Evolutionary conservation across 768 basidiomycete genomes (phyloP), one percentile per base, ranked within the genome.

Genomic region (Macrolepiota albuminosa): DNA sequence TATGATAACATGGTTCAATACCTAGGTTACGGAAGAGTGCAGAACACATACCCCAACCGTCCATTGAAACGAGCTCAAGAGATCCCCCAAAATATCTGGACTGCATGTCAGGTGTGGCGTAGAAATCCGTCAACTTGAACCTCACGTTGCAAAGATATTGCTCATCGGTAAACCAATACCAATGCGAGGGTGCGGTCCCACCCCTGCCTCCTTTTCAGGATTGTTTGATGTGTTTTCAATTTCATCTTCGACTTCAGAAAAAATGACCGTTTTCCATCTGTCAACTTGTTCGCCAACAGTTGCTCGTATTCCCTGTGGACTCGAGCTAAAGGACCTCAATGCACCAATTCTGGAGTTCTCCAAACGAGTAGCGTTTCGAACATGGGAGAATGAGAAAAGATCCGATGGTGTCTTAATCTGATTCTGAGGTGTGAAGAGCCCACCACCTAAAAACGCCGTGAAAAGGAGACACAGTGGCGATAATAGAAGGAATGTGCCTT

Each of bases 121-220:
- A 26, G 33, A 50, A 3, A 39, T 62, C 46, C 45, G 39, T 21
- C 50, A 18, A 58, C 45, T 5, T 29, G 52, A 62, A 52, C 21
- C 83, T 59, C 65, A 91, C 83, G 86, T 92, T 60, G 92, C 86
- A 71, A 85, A 93, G 39, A 94, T 93, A 66, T 91, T 88, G 69
- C 92, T 91, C 91, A 94, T 91, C 0, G 92, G 91, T 21, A 94
- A 73, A 6, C 92, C 92, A 48, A 94, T 86, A 2, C 92, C 92
- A 58, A 93, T 88, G 46, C 82, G 78, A 48, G 82, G 81, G 70
- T 87, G 88, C 7, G 75, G 75, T 34, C 78, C 80, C 40, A 81
- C 76, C 4, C 78, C 78, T 10, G 75, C 77, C 42, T 75, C 74
- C 29, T 73, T 72, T 57, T 82, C 81, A 29, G 76, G 76, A 61